Percentiles rank a stretch among this genome's conserved stretches.
Evolutionary conservation across 2,329 filamentous ascomycete species (phyloP).

Genomic region (Onygena corvina): DNA sequence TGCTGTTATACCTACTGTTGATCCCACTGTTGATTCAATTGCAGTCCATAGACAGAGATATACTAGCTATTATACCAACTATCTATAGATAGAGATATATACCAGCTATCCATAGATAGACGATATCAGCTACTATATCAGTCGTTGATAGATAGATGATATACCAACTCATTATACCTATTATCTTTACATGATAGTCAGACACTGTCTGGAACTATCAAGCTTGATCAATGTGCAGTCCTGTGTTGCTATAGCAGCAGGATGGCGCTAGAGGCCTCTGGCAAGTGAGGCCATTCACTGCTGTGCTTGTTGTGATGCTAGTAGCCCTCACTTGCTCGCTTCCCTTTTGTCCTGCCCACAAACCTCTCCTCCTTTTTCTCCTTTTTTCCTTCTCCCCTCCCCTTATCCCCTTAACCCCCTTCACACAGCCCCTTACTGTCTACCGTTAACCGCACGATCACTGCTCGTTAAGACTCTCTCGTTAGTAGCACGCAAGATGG

Average conservation of each 20-base stretch:
- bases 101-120: too few relatives aligned
- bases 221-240: too few relatives aligned
- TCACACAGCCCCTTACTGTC: not conserved
- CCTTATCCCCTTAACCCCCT: slow-evolving; percentile 3
- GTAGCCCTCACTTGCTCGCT: slow-evolving; percentile 3
- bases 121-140: too few relatives aligned
- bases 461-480: not conserved
- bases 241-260: not conserved
- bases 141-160: too few relatives aligned
- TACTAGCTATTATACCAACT: too few relatives aligned
- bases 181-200: too few relatives aligned
- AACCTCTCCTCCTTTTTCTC: slow-evolving; percentile 7
- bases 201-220: too few relatives aligned
- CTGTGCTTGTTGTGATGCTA: not conserved
- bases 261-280: not conserved
- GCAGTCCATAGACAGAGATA: too few relatives aligned
- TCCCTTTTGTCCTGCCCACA: slow-evolving; percentile 1
- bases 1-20: too few relatives aligned
- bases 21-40: too few relatives aligned
- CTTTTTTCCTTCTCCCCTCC: slow-evolving; percentile 8
- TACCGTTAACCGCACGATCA: not conserved
- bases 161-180: too few relatives aligned
- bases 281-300: not conserved
- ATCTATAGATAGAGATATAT: too few relatives aligned
- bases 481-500: not conserved